Percentiles rank a stretch among this genome's conserved stretches.
Conservation (phyloP, 75 land plant species). For the Pinus tabuliformis region DNA sequence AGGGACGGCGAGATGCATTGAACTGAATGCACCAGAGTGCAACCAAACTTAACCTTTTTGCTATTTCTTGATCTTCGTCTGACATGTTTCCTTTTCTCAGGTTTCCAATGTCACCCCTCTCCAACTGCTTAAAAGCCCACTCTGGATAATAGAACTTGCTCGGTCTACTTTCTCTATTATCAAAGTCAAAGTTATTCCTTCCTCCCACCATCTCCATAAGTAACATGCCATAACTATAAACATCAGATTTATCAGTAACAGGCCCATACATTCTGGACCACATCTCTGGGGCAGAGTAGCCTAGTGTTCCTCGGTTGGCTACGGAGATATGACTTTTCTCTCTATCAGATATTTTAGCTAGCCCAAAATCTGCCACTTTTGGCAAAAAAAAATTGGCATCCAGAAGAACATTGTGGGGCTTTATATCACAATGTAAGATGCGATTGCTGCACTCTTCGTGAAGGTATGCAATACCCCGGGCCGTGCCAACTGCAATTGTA, state of each 20-base stretch:
- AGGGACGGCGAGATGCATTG: no score
- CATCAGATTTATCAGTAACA: constrained; percentile 6
- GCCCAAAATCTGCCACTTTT: constrained; percentile 23
- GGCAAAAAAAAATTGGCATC: constrained; percentile 10
- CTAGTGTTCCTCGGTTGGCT: constrained; percentile 10
- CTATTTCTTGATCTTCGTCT: no score
- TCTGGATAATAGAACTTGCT: no score
- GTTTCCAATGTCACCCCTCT: no score
- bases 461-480: constrained; percentile 26
- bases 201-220: constrained; percentile 13
- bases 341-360: constrained; percentile 15
- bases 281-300: constrained; percentile 18
- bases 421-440: no score
- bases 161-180: no score
- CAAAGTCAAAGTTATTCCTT: no score
- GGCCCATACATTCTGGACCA: background rate
- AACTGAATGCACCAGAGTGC: no score
- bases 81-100: no score
- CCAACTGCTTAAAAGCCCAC: no score
- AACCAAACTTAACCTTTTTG: no score
- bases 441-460: constrained; percentile 19
- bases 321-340: constrained; percentile 6
- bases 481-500: constrained; percentile 22
- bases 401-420: no score
- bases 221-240: constrained; percentile 22